A percentile compares a stretch with the other conserved stretches of the same genome.
phyloP scores from a whole-genome alignment of 1,284 basidiomycete species.

The Pholiota adiposa region DNA sequence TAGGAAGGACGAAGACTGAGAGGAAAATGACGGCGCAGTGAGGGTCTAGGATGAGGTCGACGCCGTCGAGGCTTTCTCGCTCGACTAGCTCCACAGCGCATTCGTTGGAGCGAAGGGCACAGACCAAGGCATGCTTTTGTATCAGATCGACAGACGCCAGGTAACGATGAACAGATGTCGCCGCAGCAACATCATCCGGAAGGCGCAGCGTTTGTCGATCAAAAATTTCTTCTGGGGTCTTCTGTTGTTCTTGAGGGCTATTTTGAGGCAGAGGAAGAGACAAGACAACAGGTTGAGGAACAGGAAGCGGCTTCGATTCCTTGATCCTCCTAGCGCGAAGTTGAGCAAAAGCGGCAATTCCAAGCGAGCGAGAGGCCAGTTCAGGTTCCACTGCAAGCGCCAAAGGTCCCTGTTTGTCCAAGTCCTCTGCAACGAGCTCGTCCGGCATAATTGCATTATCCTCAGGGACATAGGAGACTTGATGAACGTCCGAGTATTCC shows the following conservation, averaged over 20 bases:
- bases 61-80: conserved; percentile 55
- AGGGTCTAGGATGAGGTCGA: conserved; percentile 63
- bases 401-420: too few species aligned
- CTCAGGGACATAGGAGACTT: not conserved
- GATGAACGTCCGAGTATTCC: not conserved
- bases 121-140: conserved; percentile 64
- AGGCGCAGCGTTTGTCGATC: conserved; percentile 54
- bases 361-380: conserved; percentile 34
- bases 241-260: not conserved
- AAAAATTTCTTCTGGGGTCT: conserved; percentile 46
- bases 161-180: conserved; percentile 58
- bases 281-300: conserved; percentile 19
- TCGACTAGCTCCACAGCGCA: conserved; percentile 63
- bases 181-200: conserved; percentile 37
- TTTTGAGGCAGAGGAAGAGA: not conserved
- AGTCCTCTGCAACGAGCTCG: too few species aligned
- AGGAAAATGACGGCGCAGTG: conserved; percentile 59
- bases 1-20: conserved; percentile 60
- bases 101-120: conserved; percentile 45
- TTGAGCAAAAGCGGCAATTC: conserved; percentile 38
- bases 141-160: conserved; percentile 69
- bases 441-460: too few species aligned
- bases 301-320: conserved; percentile 2
- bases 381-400: conserved; percentile 17
- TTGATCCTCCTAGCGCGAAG: conserved; percentile 40